Evolutionary conservation across 805 yeast genomes (phyloP).

Genomic region (Candida qinlingensis): DNA sequence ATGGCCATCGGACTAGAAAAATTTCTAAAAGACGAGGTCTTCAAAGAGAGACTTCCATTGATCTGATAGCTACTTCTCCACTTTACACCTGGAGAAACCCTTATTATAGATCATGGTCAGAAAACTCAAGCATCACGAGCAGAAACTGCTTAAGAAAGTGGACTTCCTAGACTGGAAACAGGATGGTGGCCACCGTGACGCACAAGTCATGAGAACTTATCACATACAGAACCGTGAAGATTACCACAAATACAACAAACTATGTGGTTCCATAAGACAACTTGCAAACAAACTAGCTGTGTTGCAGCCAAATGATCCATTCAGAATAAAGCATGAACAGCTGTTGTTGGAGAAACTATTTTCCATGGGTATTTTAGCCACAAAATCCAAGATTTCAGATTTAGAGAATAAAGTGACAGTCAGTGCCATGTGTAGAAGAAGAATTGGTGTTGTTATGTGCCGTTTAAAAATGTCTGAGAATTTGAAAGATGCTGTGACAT

Average conservation of each 20-base stretch:
- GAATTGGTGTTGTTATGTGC: conserved; percentile 93
- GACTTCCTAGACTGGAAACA: conserved; percentile 98
- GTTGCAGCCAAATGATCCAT: conserved; percentile 82
- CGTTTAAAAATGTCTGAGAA: conserved; percentile 91
- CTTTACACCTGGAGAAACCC: no score
- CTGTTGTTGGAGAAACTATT: conserved; percentile 80
- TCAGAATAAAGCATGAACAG: conserved; percentile 84
- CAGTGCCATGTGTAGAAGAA: conserved; percentile 84
- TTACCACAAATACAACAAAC: conserved; percentile 86
- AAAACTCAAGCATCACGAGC: conserved; percentile 89
- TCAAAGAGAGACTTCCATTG: no score
- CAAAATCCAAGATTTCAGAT: conserved; percentile 87
- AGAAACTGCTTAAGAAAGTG: conserved; percentile 88
- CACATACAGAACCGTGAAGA: conserved; percentile 94
- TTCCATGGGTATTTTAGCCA: conserved; percentile 80
- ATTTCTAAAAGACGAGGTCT: background rate
- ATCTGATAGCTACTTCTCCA: no score
- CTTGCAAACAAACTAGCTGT: conserved; percentile 81
- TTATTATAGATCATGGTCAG: conserved; percentile 54
- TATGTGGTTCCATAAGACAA: conserved; percentile 89
- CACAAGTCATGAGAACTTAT: conserved; percentile 93
- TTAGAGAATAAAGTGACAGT: conserved; percentile 90
- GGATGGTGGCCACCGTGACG: conserved; percentile 90
- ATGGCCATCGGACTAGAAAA: conserved; percentile 5
- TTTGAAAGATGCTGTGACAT: conserved; percentile 81